phyloP scores from a whole-genome alignment of 257 asterid genomes.

The Leptodermis oblonga region DNA sequence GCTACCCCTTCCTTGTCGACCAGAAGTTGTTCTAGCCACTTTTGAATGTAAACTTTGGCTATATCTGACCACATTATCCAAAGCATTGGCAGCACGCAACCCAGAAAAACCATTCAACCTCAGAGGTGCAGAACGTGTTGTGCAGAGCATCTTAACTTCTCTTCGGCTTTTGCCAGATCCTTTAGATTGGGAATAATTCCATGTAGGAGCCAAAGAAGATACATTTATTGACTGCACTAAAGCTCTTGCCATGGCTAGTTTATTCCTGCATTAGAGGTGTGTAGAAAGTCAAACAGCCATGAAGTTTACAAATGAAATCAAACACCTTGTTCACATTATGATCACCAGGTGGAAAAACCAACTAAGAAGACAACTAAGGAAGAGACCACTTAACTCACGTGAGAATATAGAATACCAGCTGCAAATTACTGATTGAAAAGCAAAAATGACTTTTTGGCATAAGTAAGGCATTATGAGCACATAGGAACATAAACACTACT shows the following conservation, averaged over 20 bases:
- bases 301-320: neutral
- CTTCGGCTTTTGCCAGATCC: constrained; percentile 43
- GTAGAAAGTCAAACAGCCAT: neutral
- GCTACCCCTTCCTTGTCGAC: constrained; percentile 42
- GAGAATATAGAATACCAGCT: neutral
- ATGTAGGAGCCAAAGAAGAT: constrained; percentile 50
- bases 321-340: neutral
- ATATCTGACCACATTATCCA: constrained; percentile 47
- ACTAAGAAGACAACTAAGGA: too few relatives aligned
- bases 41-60: constrained; percentile 58
- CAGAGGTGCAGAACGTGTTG: constrained; percentile 31
- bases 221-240: constrained; percentile 61
- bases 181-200: constrained; percentile 43
- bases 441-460: neutral
- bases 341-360: neutral
- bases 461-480: neutral
- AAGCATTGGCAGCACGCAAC: constrained; percentile 63
- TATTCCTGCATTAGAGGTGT: constrained; percentile 30
- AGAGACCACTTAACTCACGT: neutral
- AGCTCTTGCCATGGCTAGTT: constrained; percentile 65
- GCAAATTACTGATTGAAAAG: neutral
- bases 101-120: constrained; percentile 57
- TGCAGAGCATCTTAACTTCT: constrained; percentile 50
- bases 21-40: constrained; percentile 46
- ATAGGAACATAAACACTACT: neutral